Conservation (phyloP, 129 eudicot species). For the Chrysanthemum lavandulifolium region DNA sequence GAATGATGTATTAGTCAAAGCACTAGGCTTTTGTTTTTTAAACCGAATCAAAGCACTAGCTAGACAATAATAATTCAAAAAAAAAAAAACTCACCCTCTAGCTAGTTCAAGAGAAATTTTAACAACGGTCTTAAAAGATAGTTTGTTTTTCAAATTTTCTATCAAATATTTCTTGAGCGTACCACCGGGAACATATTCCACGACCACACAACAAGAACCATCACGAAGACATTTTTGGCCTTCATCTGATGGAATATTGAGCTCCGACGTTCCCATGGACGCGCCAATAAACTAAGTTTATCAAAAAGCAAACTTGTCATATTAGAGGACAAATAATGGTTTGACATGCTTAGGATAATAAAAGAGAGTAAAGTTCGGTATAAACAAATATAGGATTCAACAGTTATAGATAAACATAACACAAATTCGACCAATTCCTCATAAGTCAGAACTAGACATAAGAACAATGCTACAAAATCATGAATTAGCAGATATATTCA, state of each 20-base stretch:
- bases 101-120: conserved; percentile 11
- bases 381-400: background rate
- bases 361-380: background rate
- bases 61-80: background rate
- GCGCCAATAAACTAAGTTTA: conserved; percentile 64
- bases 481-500: background rate
- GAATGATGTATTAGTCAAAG: background rate
- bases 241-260: conserved; percentile 48
- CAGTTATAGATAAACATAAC: background rate
- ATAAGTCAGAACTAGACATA: background rate
- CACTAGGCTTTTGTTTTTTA: background rate
- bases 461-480: background rate
- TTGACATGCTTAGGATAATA: background rate
- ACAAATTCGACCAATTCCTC: background rate
- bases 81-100: conserved; percentile 1
- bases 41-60: background rate
- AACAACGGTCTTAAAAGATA: conserved; percentile 4
- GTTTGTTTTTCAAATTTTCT: background rate
- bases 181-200: conserved; percentile 10
- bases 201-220: conserved; percentile 12
- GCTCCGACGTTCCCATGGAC: conserved; percentile 75
- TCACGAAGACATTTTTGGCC: conserved; percentile 24
- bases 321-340: background rate
- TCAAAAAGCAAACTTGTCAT: background rate
- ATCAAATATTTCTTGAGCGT: conserved; percentile 8